These are phyloP conservation scores for Garcia nutans DNA, from an alignment of 345 rosid genomes.

Conservation along the genomic window DNA sequence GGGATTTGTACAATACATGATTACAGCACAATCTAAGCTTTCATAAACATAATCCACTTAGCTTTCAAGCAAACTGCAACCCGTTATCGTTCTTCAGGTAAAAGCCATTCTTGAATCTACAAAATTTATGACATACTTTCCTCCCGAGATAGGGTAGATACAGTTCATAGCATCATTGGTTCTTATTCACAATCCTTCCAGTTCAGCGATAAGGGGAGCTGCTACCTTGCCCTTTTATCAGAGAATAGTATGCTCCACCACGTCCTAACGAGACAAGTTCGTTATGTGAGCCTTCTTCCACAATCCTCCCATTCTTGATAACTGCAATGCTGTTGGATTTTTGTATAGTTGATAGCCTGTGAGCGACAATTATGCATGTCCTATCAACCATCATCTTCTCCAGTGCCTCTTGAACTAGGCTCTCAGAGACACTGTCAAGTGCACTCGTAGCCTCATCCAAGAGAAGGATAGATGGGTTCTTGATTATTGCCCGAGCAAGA, in stretches of 20 bases:
- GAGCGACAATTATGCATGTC: constrained; percentile 55
- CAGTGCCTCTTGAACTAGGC: constrained; percentile 56
- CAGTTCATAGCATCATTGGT: background rate
- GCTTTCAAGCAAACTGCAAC: background rate
- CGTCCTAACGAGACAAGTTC: constrained; percentile 46
- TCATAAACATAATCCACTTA: background rate
- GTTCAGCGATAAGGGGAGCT: constrained; percentile 34
- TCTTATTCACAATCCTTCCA: background rate
- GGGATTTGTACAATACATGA: background rate
- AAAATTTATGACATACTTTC: background rate
- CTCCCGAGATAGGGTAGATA: background rate
- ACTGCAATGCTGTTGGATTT: constrained; percentile 54
- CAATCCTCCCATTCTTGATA: constrained; percentile 50
- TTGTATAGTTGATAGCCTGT: constrained; percentile 57
- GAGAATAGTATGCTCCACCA: constrained; percentile 42
- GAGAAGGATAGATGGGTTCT: constrained; percentile 59
- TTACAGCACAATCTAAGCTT: background rate
- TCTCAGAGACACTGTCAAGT: constrained; percentile 58
- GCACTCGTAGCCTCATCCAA: constrained; percentile 83
- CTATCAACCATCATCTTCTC: constrained; percentile 64
- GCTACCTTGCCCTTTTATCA: constrained; percentile 37
- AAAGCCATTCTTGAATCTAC: background rate
- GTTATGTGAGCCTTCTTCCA: constrained; percentile 53
- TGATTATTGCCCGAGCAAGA: constrained; percentile 65
- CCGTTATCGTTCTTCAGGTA: background rate